Conservation (phyloP, 2,329 filamentous ascomycete genomes). For the Coniochaeta prunicola region DNA sequence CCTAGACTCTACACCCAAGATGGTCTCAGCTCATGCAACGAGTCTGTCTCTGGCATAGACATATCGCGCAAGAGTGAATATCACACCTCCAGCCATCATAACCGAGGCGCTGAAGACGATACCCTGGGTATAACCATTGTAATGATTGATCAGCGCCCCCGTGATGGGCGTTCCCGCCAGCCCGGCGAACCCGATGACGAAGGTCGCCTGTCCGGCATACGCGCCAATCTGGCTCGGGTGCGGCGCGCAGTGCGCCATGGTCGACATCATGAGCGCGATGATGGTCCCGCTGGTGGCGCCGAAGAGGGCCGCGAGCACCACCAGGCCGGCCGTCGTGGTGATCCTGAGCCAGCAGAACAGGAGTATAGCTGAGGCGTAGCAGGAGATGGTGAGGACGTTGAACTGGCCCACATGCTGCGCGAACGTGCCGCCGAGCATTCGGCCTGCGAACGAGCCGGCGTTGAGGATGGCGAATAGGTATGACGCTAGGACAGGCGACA, state of each 20-base stretch:
- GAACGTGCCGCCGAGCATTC: constrained; percentile 46
- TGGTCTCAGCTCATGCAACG: constrained; percentile 2
- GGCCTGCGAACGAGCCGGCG: constrained; percentile 49
- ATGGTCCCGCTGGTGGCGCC: constrained; percentile 7
- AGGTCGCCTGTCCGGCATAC: constrained; percentile 7
- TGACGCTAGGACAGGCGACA: constrained; percentile 49
- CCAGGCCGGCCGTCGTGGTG: constrained; percentile 2
- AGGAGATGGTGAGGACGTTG: constrained; percentile 32
- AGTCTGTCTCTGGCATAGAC: constrained; percentile 3
- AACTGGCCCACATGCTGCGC: constrained; percentile 40
- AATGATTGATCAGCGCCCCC: constrained; percentile 14
- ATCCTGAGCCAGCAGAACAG: constrained; percentile 8
- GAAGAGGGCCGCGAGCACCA: constrained; percentile 6
- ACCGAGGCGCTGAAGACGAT: constrained; percentile 4
- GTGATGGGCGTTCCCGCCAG: constrained; percentile 18
- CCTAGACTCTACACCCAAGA: too few relatives aligned
- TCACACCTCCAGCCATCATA: constrained; percentile 4
- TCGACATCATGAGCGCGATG: constrained; percentile 8
- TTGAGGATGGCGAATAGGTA: constrained; percentile 63
- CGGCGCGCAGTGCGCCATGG: constrained; percentile 7
- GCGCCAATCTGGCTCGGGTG: constrained; percentile 8
- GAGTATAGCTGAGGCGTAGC: constrained; percentile 4
- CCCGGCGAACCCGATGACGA: constrained; percentile 12
- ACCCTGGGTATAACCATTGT: constrained; percentile 2
- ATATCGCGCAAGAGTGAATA: constrained; percentile 5